Conservation (phyloP, 2,329 filamentous ascomycete genomes). For the Colletotrichum costaricense region DNA sequence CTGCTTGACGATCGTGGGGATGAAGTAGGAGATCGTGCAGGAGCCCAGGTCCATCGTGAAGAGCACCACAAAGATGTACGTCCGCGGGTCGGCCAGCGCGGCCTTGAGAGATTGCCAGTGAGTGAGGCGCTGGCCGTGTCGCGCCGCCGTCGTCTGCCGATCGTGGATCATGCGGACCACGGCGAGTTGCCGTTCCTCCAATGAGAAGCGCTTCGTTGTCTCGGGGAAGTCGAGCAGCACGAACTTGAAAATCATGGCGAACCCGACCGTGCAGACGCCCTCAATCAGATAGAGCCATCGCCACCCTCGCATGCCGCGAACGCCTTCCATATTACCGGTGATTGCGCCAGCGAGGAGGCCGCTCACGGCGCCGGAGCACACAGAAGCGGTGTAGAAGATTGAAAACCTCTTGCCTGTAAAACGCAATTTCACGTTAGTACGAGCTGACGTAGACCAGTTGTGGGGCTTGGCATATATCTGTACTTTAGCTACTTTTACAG, state of each 20-base stretch:
- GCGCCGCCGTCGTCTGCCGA: conserved; percentile 21
- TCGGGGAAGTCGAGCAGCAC: conserved; percentile 62
- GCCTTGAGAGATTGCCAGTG: conserved; percentile 42
- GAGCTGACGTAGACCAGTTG: conserved; percentile 1
- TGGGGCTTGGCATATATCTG: no score
- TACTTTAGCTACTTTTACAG: no score
- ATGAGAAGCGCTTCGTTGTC: conserved; percentile 52
- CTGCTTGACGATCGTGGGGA: conserved; percentile 59
- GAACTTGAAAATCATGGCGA: conserved; percentile 54
- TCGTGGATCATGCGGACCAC: conserved; percentile 48
- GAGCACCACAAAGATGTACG: conserved; percentile 58
- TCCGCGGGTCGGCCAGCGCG: conserved; percentile 57
- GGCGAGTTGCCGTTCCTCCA: conserved; percentile 53
- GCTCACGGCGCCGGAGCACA: conserved; percentile 61
- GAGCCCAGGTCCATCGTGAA: conserved; percentile 60
- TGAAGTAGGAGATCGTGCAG: conserved; percentile 59
- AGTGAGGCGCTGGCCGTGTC: conserved; percentile 37
- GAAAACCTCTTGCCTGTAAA: conserved; percentile 62
- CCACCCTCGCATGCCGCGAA: conserved; percentile 57
- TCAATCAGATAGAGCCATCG: conserved; percentile 59
- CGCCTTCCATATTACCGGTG: conserved; percentile 54
- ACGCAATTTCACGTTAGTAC: conserved; percentile 12
- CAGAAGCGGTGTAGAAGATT: conserved; percentile 63
- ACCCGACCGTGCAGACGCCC: conserved; percentile 47
- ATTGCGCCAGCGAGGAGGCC: conserved; percentile 58